phyloP scores from a whole-genome alignment of 345 rosid species.

The Hypericum perforatum region DNA sequence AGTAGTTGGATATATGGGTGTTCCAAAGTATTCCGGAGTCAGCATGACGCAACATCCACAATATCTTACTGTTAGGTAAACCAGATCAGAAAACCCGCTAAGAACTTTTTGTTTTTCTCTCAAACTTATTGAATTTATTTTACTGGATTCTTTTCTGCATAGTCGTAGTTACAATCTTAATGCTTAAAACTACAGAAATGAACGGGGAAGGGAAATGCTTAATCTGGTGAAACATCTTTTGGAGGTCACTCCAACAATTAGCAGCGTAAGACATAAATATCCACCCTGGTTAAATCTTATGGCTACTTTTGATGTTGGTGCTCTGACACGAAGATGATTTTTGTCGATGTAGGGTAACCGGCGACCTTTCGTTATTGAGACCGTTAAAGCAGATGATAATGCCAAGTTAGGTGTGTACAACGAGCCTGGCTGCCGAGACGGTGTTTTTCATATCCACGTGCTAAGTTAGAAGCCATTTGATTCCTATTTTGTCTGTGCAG shows the following conservation, averaged over 20 bases:
- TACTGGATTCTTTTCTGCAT: neutral
- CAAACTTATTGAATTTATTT: too few species aligned
- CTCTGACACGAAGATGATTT: neutral
- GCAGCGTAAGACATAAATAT: conserved; percentile 44
- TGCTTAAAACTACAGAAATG: conserved; percentile 46
- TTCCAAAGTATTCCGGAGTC: conserved; percentile 77
- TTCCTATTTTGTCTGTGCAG: conserved; percentile 19
- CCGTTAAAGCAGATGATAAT: conserved; percentile 86
- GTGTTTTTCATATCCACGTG: neutral
- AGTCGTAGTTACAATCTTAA: conserved; percentile 2
- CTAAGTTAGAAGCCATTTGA: neutral
- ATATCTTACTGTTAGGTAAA: conserved; percentile 81
- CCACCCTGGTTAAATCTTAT: conserved; percentile 1
- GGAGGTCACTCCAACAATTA: conserved; percentile 71
- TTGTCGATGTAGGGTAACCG: conserved; percentile 56
- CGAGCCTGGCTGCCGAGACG: neutral
- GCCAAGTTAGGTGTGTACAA: conserved; percentile 66
- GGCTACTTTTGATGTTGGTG: too few species aligned
- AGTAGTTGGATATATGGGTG: conserved; percentile 97
- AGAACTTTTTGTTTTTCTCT: too few species aligned
- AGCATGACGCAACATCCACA: conserved; percentile 95
- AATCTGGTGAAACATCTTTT: conserved; percentile 64
- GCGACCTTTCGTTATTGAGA: conserved; percentile 81
- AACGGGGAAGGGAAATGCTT: conserved; percentile 85
- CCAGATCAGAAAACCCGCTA: conserved; percentile 1